phyloP scores from a whole-genome alignment of 495 filamentous ascomycete species.

The Penicillium cosmopolitanum region DNA sequence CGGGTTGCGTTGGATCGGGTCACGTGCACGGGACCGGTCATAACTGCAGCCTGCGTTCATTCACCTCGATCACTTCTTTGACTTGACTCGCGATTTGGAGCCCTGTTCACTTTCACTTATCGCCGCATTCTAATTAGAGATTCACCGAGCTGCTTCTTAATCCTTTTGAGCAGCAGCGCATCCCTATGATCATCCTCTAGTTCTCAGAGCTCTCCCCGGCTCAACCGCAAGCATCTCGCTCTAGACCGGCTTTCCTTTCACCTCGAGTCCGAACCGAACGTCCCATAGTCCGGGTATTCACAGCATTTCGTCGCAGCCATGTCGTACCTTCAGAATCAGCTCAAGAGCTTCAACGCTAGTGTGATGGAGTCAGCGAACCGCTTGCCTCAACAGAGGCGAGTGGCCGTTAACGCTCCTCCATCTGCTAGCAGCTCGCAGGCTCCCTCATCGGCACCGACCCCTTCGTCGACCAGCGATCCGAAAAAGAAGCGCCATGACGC shows the following conservation, averaged over 20 bases:
- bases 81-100: conserved; percentile 6
- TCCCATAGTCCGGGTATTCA: background rate
- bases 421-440: conserved; percentile 45
- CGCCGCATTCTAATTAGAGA: background rate
- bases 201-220: conserved; percentile 16
- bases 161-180: background rate
- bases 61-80: conserved; percentile 3
- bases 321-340: conserved; percentile 52
- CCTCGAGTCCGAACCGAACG: conserved; percentile 2
- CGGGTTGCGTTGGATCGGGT: conserved; percentile 16
- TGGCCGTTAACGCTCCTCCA: conserved; percentile 34
- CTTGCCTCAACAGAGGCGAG: conserved; percentile 48
- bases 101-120: background rate
- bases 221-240: conserved; percentile 1
- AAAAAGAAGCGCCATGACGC: conserved; percentile 64
- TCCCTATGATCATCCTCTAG: conserved; percentile 10
- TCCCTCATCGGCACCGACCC: conserved; percentile 45
- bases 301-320: conserved; percentile 33
- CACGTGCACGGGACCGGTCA: conserved; percentile 20
- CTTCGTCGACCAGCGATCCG: conserved; percentile 43
- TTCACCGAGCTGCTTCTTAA: background rate
- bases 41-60: background rate
- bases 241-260: background rate
- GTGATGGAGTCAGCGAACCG: conserved; percentile 48
- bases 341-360: conserved; percentile 52